phyloP scores from a whole-genome alignment of 768 basidiomycete genomes.

The Myochromella boudieri region DNA sequence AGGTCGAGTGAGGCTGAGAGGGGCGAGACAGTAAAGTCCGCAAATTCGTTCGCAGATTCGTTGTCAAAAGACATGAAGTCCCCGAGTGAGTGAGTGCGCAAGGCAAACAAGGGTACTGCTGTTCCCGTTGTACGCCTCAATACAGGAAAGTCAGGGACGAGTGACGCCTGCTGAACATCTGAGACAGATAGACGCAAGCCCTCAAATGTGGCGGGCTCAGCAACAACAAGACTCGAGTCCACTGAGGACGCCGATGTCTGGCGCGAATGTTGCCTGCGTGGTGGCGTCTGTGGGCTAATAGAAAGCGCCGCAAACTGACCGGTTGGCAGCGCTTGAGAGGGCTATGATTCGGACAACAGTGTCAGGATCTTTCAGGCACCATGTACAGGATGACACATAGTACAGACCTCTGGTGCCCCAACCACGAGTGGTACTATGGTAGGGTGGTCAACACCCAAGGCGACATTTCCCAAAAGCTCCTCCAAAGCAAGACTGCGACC shows the following conservation, averaged over 20 bases:
- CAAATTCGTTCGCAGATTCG: conserved; percentile 18
- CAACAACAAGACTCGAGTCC: conserved; percentile 57
- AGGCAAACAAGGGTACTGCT: conserved; percentile 14
- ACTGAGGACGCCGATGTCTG: conserved; percentile 53
- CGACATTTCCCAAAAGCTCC: conserved; percentile 21
- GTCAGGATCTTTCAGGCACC: conserved; percentile 11
- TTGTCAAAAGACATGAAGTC: conserved; percentile 16
- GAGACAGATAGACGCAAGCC: conserved; percentile 35
- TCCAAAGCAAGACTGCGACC: conserved; percentile 14
- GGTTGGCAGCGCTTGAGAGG: conserved; percentile 32
- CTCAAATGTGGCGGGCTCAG: conserved; percentile 34
- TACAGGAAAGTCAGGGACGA: conserved; percentile 11
- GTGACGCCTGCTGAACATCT: conserved; percentile 22
- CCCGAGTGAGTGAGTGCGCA: conserved; percentile 12
- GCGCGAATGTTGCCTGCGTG: conserved; percentile 36
- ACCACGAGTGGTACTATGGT: conserved; percentile 30
- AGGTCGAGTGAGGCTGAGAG: conserved; percentile 46
- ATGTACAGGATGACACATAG: conserved; percentile 7
- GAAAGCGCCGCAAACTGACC: conserved; percentile 55
- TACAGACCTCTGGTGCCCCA: conserved; percentile 38
- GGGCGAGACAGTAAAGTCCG: conserved; percentile 29
- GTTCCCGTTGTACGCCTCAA: too few relatives aligned
- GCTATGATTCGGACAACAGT: conserved; percentile 11
- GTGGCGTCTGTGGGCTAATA: conserved; percentile 53
- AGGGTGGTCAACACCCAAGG: conserved; percentile 39